Evolutionary conservation across 2,329 filamentous ascomycete species (phyloP), one percentile per base, ranked within the genome.

Genomic region (Phaeophleospora eucalypticola): DNA sequence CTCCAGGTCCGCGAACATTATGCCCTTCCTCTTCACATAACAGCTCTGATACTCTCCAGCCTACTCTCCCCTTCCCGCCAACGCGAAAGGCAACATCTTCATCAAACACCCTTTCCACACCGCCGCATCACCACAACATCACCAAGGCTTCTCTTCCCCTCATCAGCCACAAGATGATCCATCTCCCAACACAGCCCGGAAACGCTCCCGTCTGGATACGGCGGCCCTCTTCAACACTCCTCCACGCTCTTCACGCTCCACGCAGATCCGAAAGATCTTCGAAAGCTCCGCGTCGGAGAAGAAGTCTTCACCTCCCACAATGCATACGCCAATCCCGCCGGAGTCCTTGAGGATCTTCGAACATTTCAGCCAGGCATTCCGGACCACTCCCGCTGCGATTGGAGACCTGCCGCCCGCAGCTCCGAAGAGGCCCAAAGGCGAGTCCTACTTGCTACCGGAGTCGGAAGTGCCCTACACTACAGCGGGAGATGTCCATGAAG

Each of bases 241-340:
- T n/a, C 46, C 51, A 6, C 45, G 52, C 1, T 9, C 39, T 12
- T 54, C 52, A 12, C 41, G 44, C 19, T 15, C 46, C 35, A 19
- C 39, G 29, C 43, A 50, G 29, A 46, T 50, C 37, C 39, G 24
- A 37, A 36, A 41, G 37, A 38, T 53, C 43, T 51, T 56, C 41
- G 36, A 41, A 6, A 15, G 17, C 17, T 29, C 37, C 14, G 36
- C 21, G 10, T 7, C 20, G 16, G n/a, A n/a, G n/a, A n/a, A n/a
- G n/a, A n/a, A n/a, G n/a, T n/a, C n/a, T n/a, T n/a, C n/a, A n/a
- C n/a, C n/a, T 4, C 18, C 37, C 7, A 39, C 37, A 19, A 39
- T 27, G 7, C 36, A 36, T 14, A 18, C 24, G 4, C 15, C 8
- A 8, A 40, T 46, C 14, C 37, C 43, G 4, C 35, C 38, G 8